These are phyloP conservation scores for Selaginella tamariscina DNA, from an alignment of 75 land plant genomes.

Conservation along the genomic window DNA sequence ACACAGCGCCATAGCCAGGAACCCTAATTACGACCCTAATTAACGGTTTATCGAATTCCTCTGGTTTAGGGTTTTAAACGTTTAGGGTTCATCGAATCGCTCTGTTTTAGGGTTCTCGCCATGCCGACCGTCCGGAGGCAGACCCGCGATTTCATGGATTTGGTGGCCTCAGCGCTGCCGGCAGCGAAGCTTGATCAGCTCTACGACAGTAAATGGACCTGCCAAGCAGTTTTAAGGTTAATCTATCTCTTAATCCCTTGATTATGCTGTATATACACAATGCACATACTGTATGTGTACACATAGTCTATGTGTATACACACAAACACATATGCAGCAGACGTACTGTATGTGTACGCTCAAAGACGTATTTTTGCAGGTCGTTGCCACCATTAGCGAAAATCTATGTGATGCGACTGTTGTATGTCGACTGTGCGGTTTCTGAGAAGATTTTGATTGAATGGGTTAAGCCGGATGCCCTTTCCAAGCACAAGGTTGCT, in stretches of 20 bases:
- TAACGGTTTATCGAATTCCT: too few species aligned
- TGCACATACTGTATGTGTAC: too few species aligned
- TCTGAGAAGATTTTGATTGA: constrained; percentile 59
- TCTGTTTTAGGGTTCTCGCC: too few species aligned
- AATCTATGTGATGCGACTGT: constrained; percentile 63
- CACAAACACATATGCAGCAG: too few species aligned
- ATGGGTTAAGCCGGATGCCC: constrained; percentile 71
- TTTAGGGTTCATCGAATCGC: too few species aligned
- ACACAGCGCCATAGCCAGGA: too few species aligned
- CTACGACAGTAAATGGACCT: constrained; percentile 73
- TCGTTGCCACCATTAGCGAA: constrained; percentile 91
- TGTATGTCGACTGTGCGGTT: constrained; percentile 57
- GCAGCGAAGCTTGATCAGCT: constrained; percentile 71
- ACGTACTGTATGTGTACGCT: neutral
- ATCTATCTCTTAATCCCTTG: neutral
- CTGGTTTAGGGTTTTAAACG: neutral
- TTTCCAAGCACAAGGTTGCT: constrained; percentile 72
- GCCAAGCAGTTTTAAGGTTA: constrained; percentile 88
- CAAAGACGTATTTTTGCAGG: constrained; percentile 25
- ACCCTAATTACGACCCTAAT: too few species aligned
- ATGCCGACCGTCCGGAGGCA: neutral
- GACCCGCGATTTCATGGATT: constrained; percentile 68
- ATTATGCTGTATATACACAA: neutral
- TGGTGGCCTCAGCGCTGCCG: constrained; percentile 79
- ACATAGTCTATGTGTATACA: too few species aligned